A percentile compares a stretch with the other conserved stretches of the same genome.
These are phyloP conservation scores for Wallacemonas sp. DNA, from an alignment of 208 protist genomes.

Conservation along the genomic window DNA sequence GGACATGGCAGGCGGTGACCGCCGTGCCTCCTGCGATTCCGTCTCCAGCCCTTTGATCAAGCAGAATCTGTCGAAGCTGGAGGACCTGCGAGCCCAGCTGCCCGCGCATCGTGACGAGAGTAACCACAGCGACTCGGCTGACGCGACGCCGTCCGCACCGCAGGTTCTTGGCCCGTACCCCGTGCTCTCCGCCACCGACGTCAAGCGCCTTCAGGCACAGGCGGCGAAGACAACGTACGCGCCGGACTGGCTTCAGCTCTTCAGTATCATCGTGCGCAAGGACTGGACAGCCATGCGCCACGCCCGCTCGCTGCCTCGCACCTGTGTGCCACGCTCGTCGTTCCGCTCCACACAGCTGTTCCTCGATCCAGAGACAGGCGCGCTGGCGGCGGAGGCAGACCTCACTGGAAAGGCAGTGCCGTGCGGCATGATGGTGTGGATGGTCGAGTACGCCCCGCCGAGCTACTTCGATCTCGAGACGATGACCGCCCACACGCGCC, in stretches of 20 bases:
- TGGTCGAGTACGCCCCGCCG: slow-evolving; percentile 88
- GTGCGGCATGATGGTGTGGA: slow-evolving; percentile 96
- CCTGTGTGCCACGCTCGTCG: slow-evolving; percentile 27
- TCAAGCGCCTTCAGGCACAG: slow-evolving; percentile 87
- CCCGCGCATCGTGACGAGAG: slow-evolving; percentile 25
- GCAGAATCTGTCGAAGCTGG: slow-evolving; percentile 30
- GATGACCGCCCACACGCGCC: slow-evolving; percentile 37
- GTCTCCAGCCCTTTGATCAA: slow-evolving; percentile 4
- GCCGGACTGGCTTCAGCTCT: slow-evolving; percentile 94
- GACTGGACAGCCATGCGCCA: slow-evolving; percentile 70
- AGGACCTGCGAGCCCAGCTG: slow-evolving; percentile 26
- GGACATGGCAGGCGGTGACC: slow-evolving; percentile 13
- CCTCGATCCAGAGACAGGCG: slow-evolving; percentile 28
- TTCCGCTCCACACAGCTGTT: slow-evolving; percentile 52
- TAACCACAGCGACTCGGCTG: background rate
- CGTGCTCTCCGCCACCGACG: slow-evolving; percentile 38
- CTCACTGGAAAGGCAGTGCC: background rate
- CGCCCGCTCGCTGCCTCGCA: slow-evolving; percentile 20
- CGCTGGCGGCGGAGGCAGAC: slow-evolving; percentile 23
- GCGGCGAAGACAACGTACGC: slow-evolving; percentile 92
- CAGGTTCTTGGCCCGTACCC: slow-evolving; percentile 72
- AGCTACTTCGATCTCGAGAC: slow-evolving; percentile 69
- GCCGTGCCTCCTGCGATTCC: slow-evolving; percentile 10
- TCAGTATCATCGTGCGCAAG: slow-evolving; percentile 78
- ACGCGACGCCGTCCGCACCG: background rate